These are phyloP conservation scores for Cryomyces antarcticus DNA, from an alignment of 495 filamentous ascomycete species.

Conservation along the genomic window DNA sequence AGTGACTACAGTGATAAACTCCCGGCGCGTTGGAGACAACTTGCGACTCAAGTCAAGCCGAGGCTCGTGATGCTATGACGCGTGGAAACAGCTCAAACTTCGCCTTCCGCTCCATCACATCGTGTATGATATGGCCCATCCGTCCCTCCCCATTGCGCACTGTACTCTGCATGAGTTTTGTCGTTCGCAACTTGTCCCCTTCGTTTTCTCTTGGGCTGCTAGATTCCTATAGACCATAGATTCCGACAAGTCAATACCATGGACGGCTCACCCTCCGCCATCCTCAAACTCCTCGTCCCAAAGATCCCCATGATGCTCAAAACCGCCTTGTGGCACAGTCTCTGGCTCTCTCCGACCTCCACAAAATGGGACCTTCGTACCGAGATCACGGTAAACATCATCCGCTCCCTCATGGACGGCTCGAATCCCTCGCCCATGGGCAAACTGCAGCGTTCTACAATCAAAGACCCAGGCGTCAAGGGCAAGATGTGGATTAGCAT, in stretches of 20 bases:
- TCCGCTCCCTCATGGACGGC: constrained; percentile 40
- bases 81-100: too few relatives aligned
- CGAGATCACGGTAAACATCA: constrained; percentile 45
- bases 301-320: constrained; percentile 47
- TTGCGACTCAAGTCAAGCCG: too few relatives aligned
- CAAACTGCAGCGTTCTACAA: constrained; percentile 38
- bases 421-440: constrained; percentile 27
- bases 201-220: not conserved
- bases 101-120: too few relatives aligned
- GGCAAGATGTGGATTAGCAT: constrained; percentile 66
- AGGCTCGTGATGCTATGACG: too few relatives aligned
- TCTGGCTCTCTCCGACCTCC: constrained; percentile 42
- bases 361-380: constrained; percentile 65
- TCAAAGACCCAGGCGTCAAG: constrained; percentile 47
- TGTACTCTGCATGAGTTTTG: not conserved
- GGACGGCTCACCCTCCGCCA: constrained; percentile 5
- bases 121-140: too few relatives aligned
- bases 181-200: not conserved
- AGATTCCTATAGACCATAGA: not conserved
- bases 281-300: constrained; percentile 14
- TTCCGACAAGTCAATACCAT: constrained; percentile 1
- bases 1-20: too few relatives aligned
- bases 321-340: constrained; percentile 42
- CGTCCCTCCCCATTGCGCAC: too few relatives aligned
- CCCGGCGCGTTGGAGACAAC: too few relatives aligned